phyloP scores from a whole-genome alignment of 140 eudicot genomes.

The Stevia rebaudiana region DNA sequence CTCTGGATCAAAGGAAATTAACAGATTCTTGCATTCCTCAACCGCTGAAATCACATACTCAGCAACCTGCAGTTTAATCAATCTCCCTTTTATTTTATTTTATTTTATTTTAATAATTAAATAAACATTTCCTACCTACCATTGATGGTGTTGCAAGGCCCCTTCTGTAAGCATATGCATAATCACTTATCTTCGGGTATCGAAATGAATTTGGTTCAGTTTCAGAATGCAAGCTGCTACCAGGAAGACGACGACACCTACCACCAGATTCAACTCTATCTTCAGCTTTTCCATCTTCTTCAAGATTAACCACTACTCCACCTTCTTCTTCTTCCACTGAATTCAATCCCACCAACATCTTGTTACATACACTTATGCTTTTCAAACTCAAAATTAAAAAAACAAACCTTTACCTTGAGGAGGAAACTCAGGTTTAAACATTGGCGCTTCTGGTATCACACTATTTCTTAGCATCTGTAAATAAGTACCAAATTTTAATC shows the following conservation, averaged over 20 bases:
- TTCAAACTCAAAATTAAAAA: neutral
- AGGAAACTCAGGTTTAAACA: conserved; percentile 85
- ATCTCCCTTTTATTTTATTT: too few relatives aligned
- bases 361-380: neutral
- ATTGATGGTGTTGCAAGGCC: conserved; percentile 56
- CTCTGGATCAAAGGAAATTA: conserved; percentile 57
- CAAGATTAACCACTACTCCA: conserved; percentile 44
- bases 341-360: neutral
- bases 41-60: conserved; percentile 64
- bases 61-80: too few relatives aligned
- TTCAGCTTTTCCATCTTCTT: conserved; percentile 58
- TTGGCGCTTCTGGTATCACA: conserved; percentile 82
- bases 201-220: conserved; percentile 34
- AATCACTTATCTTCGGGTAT: conserved; percentile 89
- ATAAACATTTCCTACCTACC: conserved; percentile 40
- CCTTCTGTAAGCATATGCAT: conserved; percentile 62
- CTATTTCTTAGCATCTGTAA: conserved; percentile 55
- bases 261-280: conserved; percentile 61
- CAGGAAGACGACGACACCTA: conserved; percentile 57
- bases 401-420: conserved; percentile 54
- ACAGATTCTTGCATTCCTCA: conserved; percentile 53
- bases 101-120: too few relatives aligned
- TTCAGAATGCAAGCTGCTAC: conserved; percentile 35
- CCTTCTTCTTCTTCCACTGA: conserved; percentile 61
- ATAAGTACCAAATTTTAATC: too few relatives aligned